Evolutionary conservation across 1,284 basidiomycete genomes (phyloP).

Genomic region (Moesziomyces antarcticus): DNA sequence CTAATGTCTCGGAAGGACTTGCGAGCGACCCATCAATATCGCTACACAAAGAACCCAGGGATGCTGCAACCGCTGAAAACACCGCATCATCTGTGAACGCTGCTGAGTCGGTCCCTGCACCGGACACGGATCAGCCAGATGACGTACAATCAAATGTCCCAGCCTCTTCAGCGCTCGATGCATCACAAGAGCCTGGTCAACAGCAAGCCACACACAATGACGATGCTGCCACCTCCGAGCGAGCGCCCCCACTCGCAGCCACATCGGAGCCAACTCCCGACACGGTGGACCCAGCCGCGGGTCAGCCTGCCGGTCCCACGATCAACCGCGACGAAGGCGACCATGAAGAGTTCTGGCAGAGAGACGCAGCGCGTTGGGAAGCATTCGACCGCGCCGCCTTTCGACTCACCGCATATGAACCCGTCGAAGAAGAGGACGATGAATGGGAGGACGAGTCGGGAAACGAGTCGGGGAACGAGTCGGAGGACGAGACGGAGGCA

Average conservation of each 20-base stretch:
- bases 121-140: not conserved
- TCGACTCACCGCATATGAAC: no score
- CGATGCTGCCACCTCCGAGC: not conserved
- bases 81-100: not conserved
- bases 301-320: not conserved
- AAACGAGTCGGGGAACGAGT: no score
- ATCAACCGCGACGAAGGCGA: slow-evolving; percentile 5
- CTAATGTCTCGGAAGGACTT: no score
- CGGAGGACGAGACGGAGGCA: slow-evolving; percentile 31
- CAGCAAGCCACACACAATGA: no score
- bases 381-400: no score
- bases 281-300: not conserved
- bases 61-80: not conserved
- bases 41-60: no score
- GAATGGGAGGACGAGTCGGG: no score
- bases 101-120: not conserved
- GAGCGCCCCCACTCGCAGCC: no score
- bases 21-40: no score
- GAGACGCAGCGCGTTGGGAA: no score
- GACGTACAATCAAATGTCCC: not conserved
- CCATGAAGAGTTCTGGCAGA: slow-evolving; percentile 11
- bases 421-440: no score
- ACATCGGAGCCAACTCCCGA: not conserved
- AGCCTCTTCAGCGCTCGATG: not conserved
- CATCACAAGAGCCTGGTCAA: not conserved